Evolutionary conservation across 208 protist species (phyloP), one percentile per base, ranked within the genome.

Genomic region (Crithidia expoeki): DNA sequence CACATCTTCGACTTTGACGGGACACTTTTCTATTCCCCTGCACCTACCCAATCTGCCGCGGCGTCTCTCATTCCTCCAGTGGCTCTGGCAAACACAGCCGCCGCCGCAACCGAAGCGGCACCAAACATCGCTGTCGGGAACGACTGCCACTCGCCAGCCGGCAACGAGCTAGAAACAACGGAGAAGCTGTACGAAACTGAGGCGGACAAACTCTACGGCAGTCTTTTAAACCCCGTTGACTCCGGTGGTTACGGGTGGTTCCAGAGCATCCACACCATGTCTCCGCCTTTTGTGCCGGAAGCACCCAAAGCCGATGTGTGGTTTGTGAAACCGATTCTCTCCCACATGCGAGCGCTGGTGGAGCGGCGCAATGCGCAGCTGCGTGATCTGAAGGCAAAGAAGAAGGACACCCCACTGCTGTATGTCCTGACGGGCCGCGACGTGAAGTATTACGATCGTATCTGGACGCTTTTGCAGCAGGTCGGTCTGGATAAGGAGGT

Each of bases 1-100:
- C 88, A 95, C 69, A 72, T 95, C 30, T 95, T 94, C 61, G 90
- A 95, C 49, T 95, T 95, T 84, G 90, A 95, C 58, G 88, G 90
- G 16, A 94, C 88, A 11, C 69, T 94, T 34, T 95, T 95, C 61
- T 75, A 84, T 72, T 95, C 90, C 17, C 90, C 90, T 0, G 57
- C 73, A 1, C 81, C 79, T 6, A 56, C 79, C 34, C 34, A 7
- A 21, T 36, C 68, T 28, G 64, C 63, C 23, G 62, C 71, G 80
- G 62, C 52, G 50, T 34, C 44, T 27, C n/a, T 75, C 78, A 0
- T 58, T 76, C 19, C 44, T 25, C 17, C 53, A 46, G 16, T 79
- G 76, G 14, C 50, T 30, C 11, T 58, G 44, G 14, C 75, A 77
- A 23, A 82, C 78, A 79, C 89, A 86, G 44, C 89, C 88, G 66